A percentile compares a stretch with the other conserved stretches of the same genome.
phyloP scores from a whole-genome alignment of 2,329 filamentous ascomycete species.

The Venturia oleaginea region DNA sequence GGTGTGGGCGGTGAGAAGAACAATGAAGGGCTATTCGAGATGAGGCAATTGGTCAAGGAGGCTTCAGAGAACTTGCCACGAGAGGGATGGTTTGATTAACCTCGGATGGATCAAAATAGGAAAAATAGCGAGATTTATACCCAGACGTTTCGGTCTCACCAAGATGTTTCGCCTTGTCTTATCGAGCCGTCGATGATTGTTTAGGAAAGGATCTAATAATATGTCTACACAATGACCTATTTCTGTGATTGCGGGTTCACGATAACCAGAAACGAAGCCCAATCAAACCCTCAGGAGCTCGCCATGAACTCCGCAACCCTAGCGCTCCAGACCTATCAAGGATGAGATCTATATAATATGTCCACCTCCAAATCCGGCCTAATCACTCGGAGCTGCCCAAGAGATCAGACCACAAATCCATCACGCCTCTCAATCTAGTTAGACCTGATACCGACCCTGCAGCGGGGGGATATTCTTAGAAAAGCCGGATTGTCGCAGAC shows the following conservation, averaged over 20 bases:
- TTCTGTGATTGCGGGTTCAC: too few relatives aligned
- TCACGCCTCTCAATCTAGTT: background rate
- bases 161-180: background rate
- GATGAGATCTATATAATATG: background rate
- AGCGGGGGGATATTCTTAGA: background rate
- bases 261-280: too few relatives aligned
- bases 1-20: background rate
- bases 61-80: background rate
- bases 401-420: background rate
- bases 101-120: background rate
- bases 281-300: too few relatives aligned
- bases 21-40: background rate
- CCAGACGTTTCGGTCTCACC: background rate
- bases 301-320: too few relatives aligned
- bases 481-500: background rate
- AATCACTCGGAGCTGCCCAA: background rate
- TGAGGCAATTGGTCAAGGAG: slow-evolving; percentile 1
- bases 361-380: too few relatives aligned
- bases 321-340: background rate
- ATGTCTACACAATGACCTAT: too few relatives aligned
- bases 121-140: too few relatives aligned
- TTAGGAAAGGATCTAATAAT: too few relatives aligned
- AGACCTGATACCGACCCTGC: background rate
- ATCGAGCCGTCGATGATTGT: too few relatives aligned
- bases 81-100: slow-evolving; percentile 2